Percentiles rank a stretch among this genome's conserved stretches.
Evolutionary conservation across 805 yeast genomes (phyloP).

Genomic region (Teunomyces lycoperdinae): DNA sequence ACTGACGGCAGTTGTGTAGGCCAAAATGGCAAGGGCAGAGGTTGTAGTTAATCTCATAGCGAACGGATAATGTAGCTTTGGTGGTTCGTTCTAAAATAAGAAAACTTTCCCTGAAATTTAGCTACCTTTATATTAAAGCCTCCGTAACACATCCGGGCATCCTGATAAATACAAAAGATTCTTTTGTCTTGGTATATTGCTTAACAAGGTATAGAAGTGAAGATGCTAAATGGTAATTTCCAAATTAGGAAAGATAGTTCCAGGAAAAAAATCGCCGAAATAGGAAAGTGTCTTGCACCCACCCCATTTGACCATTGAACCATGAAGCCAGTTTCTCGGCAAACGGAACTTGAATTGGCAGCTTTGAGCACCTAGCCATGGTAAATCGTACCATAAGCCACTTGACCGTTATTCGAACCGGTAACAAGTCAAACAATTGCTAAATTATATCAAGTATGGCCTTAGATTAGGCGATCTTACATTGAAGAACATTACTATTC

Average conservation of each 20-base stretch:
- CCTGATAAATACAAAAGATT: background rate
- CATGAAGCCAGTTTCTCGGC: background rate
- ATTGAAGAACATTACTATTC: too few species aligned
- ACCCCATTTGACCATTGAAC: background rate
- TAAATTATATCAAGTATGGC: too few species aligned
- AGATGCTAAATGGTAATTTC: background rate
- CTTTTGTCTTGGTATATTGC: constrained; percentile 2
- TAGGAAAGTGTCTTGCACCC: constrained; percentile 3
- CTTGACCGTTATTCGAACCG: background rate
- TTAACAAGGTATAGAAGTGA: constrained; percentile 1
- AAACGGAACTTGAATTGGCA: background rate
- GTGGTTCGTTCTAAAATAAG: background rate
- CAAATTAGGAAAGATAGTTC: constrained; percentile 1
- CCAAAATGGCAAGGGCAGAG: constrained; percentile 27
- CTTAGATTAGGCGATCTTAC: too few species aligned
- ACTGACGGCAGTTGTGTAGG: constrained; percentile 21
- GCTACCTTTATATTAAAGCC: background rate
- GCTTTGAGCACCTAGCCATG: background rate
- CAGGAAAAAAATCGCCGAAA: constrained; percentile 3
- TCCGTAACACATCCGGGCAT: background rate
- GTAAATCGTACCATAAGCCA: background rate
- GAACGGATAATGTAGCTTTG: background rate
- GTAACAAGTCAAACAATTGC: too few species aligned
- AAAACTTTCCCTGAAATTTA: too few species aligned
- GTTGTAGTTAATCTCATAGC: constrained; percentile 33